Percentiles rank a stretch among this genome's conserved stretches.
Evolutionary conservation across 1,139 yeast species (phyloP).

Genomic region (Nematodospora anomalae): DNA sequence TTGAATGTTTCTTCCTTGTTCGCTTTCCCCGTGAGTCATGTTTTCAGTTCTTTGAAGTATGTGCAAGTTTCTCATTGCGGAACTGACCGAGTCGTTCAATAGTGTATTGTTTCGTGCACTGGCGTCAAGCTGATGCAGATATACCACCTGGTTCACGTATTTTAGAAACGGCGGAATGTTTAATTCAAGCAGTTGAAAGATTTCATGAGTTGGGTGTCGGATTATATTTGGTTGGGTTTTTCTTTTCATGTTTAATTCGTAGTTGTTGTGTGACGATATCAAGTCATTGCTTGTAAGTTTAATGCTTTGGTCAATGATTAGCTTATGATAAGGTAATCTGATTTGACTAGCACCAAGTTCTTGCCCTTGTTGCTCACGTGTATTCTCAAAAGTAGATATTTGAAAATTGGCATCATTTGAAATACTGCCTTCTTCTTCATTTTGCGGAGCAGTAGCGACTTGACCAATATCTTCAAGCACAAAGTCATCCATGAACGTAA

Average conservation of each 20-base stretch:
- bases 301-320: slow-evolving; percentile 11
- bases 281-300: slow-evolving; percentile 12
- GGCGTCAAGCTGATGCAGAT: background rate
- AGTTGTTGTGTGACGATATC: slow-evolving; percentile 2
- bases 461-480: slow-evolving; percentile 9
- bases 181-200: background rate
- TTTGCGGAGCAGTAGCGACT: too few species aligned
- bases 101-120: background rate
- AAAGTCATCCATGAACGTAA: slow-evolving; percentile 13
- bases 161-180: background rate
- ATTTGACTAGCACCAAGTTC: background rate
- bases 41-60: slow-evolving; percentile 8
- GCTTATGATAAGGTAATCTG: slow-evolving; percentile 4
- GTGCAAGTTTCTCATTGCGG: slow-evolving; percentile 1
- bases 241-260: slow-evolving; percentile 7
- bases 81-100: background rate
- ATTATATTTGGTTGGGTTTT: background rate
- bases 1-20: slow-evolving; percentile 11
- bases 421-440: slow-evolving; percentile 9
- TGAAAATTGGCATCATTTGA: slow-evolving; percentile 11
- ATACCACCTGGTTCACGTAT: background rate
- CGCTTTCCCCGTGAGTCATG: slow-evolving; percentile 10
- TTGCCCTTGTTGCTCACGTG: background rate
- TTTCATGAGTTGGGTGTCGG: background rate
- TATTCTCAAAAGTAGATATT: slow-evolving; percentile 5